Conservation (phyloP, 2,329 filamentous ascomycete species). For the Diplocarpon mali region DNA sequence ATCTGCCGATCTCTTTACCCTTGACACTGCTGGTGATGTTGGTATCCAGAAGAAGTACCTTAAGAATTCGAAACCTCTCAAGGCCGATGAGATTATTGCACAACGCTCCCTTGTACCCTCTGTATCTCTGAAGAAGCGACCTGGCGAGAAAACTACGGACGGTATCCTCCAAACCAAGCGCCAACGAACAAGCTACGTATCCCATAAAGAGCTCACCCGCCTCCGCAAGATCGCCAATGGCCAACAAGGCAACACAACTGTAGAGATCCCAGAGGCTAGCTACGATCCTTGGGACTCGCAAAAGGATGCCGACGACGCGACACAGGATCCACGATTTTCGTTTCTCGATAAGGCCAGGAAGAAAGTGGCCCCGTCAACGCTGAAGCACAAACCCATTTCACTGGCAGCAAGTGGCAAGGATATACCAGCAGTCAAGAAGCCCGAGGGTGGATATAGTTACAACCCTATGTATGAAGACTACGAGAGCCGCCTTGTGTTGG, state of each 20-base stretch:
- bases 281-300: constrained; percentile 72
- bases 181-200: constrained; percentile 67
- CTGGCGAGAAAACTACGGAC: constrained; percentile 57
- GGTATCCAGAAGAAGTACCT: constrained; percentile 53
- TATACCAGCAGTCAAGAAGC: constrained; percentile 67
- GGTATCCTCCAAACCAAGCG: constrained; percentile 65
- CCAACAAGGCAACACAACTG: constrained; percentile 31
- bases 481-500: constrained; percentile 60
- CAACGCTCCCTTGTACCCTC: constrained; percentile 73
- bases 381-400: constrained; percentile 68
- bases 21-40: constrained; percentile 65
- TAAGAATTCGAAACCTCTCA: constrained; percentile 66
- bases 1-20: constrained; percentile 72
- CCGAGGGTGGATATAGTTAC: constrained; percentile 78
- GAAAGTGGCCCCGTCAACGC: constrained; percentile 61
- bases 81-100: constrained; percentile 84
- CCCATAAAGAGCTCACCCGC: constrained; percentile 70
- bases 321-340: constrained; percentile 42
- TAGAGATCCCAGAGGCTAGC: constrained; percentile 45
- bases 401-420: constrained; percentile 72
- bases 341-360: constrained; percentile 57
- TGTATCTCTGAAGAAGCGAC: constrained; percentile 67
- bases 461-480: constrained; percentile 86
- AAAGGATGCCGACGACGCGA: constrained; percentile 32
- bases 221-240: constrained; percentile 72